These are phyloP conservation scores for Curvularia lunata DNA, from an alignment of 2,329 filamentous ascomycete species.

Conservation along the genomic window DNA sequence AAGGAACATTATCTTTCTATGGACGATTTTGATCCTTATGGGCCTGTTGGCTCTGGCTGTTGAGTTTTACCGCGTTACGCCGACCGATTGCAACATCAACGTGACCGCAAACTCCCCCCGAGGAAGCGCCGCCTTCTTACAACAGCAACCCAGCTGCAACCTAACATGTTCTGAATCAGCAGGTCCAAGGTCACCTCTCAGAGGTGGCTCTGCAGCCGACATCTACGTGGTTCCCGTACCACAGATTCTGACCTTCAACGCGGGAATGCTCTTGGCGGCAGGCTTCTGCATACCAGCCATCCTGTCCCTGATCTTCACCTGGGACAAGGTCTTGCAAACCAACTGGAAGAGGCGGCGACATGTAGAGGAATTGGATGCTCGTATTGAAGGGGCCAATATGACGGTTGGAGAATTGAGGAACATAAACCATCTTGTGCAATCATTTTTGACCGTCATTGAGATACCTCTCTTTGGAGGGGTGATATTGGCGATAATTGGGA, in stretches of 20 bases:
- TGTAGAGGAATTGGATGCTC: constrained; percentile 44
- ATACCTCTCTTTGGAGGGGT: constrained; percentile 65
- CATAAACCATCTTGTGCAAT: constrained; percentile 47
- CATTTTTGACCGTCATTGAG: constrained; percentile 55
- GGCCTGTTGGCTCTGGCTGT: constrained; percentile 67
- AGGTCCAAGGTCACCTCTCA: constrained; percentile 63
- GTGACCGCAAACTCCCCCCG: constrained; percentile 50
- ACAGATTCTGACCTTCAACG: constrained; percentile 61
- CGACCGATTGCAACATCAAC: constrained; percentile 54
- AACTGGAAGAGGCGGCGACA: constrained; percentile 62
- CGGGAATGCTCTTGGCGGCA: constrained; percentile 66
- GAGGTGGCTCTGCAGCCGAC: constrained; percentile 62
- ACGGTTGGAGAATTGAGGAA: constrained; percentile 58
- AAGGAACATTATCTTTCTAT: constrained; percentile 70
- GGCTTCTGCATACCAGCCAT: constrained; percentile 71
- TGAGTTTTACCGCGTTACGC: constrained; percentile 65
- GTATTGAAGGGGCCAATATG: constrained; percentile 62
- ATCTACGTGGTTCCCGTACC: constrained; percentile 69
- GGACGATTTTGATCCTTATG: constrained; percentile 66
- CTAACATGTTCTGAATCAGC: constrained; percentile 54
- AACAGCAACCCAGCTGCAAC: constrained; percentile 53
- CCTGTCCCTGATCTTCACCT: constrained; percentile 66
- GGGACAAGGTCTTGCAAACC: constrained; percentile 67
- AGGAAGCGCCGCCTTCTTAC: constrained; percentile 53
- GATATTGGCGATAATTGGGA: constrained; percentile 64